Conservation (phyloP, 805 yeast species). For the Wilhelminamyces savonicus region DNA sequence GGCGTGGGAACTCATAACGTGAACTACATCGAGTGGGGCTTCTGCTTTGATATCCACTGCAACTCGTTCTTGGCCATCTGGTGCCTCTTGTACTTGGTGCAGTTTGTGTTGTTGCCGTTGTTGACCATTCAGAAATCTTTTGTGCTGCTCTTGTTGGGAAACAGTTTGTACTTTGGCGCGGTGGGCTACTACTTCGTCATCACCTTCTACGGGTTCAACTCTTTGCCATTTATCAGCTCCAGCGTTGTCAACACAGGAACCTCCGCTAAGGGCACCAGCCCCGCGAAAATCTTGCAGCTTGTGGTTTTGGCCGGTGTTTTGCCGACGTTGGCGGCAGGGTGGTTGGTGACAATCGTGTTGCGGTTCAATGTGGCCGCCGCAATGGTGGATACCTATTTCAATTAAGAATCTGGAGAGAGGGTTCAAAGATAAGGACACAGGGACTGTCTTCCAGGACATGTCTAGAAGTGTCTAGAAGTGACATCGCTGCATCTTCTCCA, state of each 20-base stretch:
- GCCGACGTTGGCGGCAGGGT: constrained; percentile 49
- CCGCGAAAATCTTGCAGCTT: constrained; percentile 40
- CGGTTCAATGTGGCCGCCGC: constrained; percentile 70
- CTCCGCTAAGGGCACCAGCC: constrained; percentile 22
- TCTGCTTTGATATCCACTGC: constrained; percentile 91
- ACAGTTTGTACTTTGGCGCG: constrained; percentile 69
- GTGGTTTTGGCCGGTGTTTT: constrained; percentile 65
- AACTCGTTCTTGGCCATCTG: constrained; percentile 80
- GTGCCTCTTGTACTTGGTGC: constrained; percentile 68
- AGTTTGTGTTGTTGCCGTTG: constrained; percentile 69
- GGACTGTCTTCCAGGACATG: too few relatives aligned
- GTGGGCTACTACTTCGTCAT: constrained; percentile 70
- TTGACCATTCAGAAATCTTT: constrained; percentile 56
- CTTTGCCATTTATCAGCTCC: constrained; percentile 29
- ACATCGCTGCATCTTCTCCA: too few relatives aligned
- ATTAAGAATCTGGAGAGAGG: too few relatives aligned
- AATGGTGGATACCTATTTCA: constrained; percentile 46
- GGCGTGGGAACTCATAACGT: constrained; percentile 16
- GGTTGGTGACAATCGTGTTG: constrained; percentile 51
- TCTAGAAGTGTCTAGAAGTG: too few relatives aligned
- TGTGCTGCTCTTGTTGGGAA: constrained; percentile 67
- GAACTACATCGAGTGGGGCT: constrained; percentile 76
- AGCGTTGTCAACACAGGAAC: constrained; percentile 1
- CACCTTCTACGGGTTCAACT: constrained; percentile 79
- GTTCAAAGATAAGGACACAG: too few relatives aligned